phyloP scores from a whole-genome alignment of 805 yeast species.

The Suhomyces tanzawaensis region DNA sequence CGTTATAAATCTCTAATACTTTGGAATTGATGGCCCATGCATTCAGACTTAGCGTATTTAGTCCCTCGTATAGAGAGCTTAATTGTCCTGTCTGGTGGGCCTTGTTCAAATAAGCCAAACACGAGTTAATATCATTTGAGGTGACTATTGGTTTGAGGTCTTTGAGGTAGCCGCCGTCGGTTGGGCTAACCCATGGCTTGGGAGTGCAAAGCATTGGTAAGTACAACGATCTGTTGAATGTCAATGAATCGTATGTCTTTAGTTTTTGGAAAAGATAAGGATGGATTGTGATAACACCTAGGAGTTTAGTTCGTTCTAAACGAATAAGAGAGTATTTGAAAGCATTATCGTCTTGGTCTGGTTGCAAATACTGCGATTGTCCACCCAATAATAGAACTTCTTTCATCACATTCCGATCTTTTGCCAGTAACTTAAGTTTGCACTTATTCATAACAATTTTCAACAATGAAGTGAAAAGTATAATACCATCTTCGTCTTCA shows the following conservation, averaged over 20 bases:
- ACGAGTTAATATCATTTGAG: constrained; percentile 14
- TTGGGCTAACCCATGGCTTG: constrained; percentile 32
- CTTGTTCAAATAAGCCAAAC: constrained; percentile 19
- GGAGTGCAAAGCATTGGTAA: constrained; percentile 43
- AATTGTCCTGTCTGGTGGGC: constrained; percentile 35
- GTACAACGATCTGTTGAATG: constrained; percentile 13
- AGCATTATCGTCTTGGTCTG: neutral
- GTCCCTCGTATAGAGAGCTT: constrained; percentile 24
- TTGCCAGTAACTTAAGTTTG: constrained; percentile 7
- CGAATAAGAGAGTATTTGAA: constrained; percentile 3
- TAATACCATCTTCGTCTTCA: constrained; percentile 17
- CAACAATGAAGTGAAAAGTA: constrained; percentile 17
- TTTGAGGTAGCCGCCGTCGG: constrained; percentile 34
- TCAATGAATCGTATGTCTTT: constrained; percentile 9
- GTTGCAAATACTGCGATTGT: neutral
- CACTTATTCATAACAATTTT: constrained; percentile 15
- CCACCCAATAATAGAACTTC: neutral
- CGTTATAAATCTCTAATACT: constrained; percentile 21
- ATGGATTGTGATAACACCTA: constrained; percentile 23
- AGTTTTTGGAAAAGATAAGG: constrained; percentile 20
- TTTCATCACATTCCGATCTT: constrained; percentile 7
- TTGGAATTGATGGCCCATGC: constrained; percentile 38
- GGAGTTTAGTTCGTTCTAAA: neutral
- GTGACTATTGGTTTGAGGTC: constrained; percentile 24
- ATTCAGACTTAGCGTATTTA: constrained; percentile 26